Evolutionary conservation across 2,329 filamentous ascomycete genomes (phyloP).

Genomic region (Monilinia aucupariae): DNA sequence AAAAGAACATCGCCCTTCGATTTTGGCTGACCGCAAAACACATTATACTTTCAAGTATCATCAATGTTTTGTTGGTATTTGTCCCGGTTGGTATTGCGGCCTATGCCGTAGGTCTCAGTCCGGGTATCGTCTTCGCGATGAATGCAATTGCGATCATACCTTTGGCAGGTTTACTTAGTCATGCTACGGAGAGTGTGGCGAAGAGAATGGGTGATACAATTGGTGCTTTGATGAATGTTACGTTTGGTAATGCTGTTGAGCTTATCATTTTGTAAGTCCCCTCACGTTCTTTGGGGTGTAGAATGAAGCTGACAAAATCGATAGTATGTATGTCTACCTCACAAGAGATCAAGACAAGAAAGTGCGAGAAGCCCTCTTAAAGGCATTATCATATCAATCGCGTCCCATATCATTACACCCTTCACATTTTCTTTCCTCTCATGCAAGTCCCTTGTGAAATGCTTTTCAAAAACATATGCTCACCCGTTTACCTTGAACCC

Average conservation of each 20-base stretch:
- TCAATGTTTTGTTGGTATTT: constrained; percentile 72
- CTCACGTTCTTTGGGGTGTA: neutral
- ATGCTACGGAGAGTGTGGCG: constrained; percentile 71
- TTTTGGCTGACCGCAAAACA: constrained; percentile 43
- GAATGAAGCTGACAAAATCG: constrained; percentile 25
- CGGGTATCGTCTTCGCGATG: constrained; percentile 64
- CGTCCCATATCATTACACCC: constrained; percentile 38
- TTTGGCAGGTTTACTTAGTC: constrained; percentile 64
- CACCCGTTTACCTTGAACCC: constrained; percentile 33
- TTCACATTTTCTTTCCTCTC: constrained; percentile 15
- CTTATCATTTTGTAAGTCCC: constrained; percentile 64
- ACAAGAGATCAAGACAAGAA: constrained; percentile 42
- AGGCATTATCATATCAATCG: constrained; percentile 43
- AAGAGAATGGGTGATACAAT: constrained; percentile 66
- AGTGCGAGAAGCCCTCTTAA: constrained; percentile 41
- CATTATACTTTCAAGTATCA: constrained; percentile 66
- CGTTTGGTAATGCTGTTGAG: constrained; percentile 74
- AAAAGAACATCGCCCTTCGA: constrained; percentile 30
- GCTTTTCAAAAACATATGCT: constrained; percentile 33
- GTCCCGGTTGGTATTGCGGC: constrained; percentile 71
- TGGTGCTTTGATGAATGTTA: constrained; percentile 69
- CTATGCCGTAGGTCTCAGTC: constrained; percentile 48
- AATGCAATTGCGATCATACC: constrained; percentile 73
- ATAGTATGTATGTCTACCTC: constrained; percentile 50
- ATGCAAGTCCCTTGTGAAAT: constrained; percentile 26